Conservation (phyloP, 805 yeast genomes). For the Metschnikowia bowlesiae region DNA sequence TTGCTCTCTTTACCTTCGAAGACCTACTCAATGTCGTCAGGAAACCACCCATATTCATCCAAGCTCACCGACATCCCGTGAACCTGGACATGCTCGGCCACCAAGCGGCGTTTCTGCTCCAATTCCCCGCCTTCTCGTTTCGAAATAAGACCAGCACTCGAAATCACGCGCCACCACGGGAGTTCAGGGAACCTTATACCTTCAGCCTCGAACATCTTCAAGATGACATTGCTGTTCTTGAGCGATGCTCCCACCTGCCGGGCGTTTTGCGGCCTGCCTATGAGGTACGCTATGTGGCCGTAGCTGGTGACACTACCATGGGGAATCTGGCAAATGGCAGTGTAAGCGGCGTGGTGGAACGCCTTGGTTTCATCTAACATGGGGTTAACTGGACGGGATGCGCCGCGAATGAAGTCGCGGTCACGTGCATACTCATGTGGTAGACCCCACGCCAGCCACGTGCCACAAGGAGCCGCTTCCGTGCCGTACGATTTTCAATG, state of each 20-base stretch:
- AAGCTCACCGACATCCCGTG: conserved; percentile 37
- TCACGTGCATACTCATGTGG: background rate
- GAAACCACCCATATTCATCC: conserved; percentile 65
- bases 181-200: conserved; percentile 29
- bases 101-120: conserved; percentile 43
- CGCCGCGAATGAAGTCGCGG: background rate
- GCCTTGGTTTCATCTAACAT: conserved; percentile 44
- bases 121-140: conserved; percentile 44
- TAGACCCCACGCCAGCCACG: too few species aligned
- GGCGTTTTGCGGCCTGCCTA: conserved; percentile 60
- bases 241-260: conserved; percentile 73
- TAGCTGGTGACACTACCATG: conserved; percentile 64
- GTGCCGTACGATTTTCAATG: too few species aligned
- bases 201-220: conserved; percentile 23
- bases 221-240: conserved; percentile 38
- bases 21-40: conserved; percentile 34
- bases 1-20: background rate
- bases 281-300: conserved; percentile 62
- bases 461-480: too few species aligned
- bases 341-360: conserved; percentile 60
- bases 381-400: background rate
- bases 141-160: conserved; percentile 60
- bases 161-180: conserved; percentile 82
- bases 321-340: conserved; percentile 52
- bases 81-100: conserved; percentile 44